Conservation (phyloP, 805 yeast genomes). For the Teunomyces funiuensis region DNA sequence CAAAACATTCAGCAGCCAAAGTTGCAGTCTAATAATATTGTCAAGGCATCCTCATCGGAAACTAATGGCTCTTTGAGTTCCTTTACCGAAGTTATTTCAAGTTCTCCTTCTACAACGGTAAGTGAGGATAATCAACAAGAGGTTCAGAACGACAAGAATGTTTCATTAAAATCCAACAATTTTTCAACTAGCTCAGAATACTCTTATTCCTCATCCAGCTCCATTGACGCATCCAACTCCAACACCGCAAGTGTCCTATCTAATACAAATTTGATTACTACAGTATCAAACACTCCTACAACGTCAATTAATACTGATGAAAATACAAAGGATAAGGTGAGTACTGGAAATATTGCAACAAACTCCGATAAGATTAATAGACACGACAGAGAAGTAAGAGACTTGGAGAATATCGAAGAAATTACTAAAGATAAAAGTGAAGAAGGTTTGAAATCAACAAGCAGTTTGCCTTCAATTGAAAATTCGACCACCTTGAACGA, state of each 20-base stretch:
- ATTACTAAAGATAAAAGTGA: not conserved
- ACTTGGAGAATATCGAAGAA: constrained; percentile 2
- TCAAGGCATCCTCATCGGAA: constrained; percentile 6
- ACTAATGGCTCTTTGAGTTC: constrained; percentile 5
- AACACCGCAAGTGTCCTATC: constrained; percentile 9
- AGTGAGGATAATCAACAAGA: not conserved
- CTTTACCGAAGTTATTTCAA: not conserved
- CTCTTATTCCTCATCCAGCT: constrained; percentile 6
- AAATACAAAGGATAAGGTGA: constrained; percentile 1
- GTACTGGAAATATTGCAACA: not conserved
- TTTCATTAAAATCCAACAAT: not conserved
- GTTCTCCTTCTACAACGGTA: not conserved
- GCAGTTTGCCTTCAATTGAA: not conserved
- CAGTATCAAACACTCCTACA: constrained; percentile 31
- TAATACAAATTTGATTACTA: constrained; percentile 18
- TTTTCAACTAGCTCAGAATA: constrained; percentile 3
- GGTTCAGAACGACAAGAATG: not conserved
- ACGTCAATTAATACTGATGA: constrained; percentile 26
- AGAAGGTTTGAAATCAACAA: not conserved
- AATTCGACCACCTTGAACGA: not conserved
- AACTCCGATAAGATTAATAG: constrained; percentile 1
- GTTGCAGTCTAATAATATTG: constrained; percentile 6
- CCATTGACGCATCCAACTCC: constrained; percentile 8
- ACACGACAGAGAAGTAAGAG: constrained; percentile 5
- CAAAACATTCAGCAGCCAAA: constrained; percentile 3